Evolutionary conservation across 1,284 basidiomycete genomes (phyloP), one percentile per base, ranked within the genome.

Genomic region (Puccinia novopanici): DNA sequence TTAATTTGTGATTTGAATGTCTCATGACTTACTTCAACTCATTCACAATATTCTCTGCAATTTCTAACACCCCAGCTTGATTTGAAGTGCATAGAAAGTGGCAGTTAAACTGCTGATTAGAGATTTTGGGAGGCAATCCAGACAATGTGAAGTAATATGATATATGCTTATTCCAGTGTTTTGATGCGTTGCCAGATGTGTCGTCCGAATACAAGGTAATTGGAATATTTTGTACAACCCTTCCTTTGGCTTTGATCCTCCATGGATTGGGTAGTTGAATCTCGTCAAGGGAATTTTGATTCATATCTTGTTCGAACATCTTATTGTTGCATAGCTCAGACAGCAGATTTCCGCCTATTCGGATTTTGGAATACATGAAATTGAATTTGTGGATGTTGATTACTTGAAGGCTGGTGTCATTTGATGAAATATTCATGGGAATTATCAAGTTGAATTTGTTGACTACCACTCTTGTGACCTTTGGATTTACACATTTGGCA

Each of bases 11-110:
- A n/a, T n/a, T n/a, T n/a, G n/a, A n/a, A n/a, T n/a, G n/a, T n/a
- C n/a, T n/a, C n/a, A 48, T 6, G 22, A n/a, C 72, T 15, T 81
- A 86, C 86, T 84, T 79, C 3, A 87, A 71, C 59, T 86, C 84
- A 1, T 83, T 75, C 0, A 83, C 84, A 63, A 88, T 83, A 0
- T 84, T 84, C 50, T 88, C 54, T n/a, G 30, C 27, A 5, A 74
- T 24, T 59, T 74, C 54, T 59, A 74, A n/a, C 17, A 54, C 72
- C 5, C 27, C 24, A 6, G 52, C 50, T 9, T 15, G 27, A 40
- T 74, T 74, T 22, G 72, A 74, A 34, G 71, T 73, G 12, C 24
- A 0, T 1, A 54, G 17, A 27, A 50, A 72, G 24, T 52, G 42
- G 30, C 45, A 73, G 22, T 55, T 55, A 40, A n/a, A 73, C 34